These are phyloP conservation scores for Xylariaceae sp. DNA, from an alignment of 2,329 filamentous ascomycete species.

Conservation along the genomic window DNA sequence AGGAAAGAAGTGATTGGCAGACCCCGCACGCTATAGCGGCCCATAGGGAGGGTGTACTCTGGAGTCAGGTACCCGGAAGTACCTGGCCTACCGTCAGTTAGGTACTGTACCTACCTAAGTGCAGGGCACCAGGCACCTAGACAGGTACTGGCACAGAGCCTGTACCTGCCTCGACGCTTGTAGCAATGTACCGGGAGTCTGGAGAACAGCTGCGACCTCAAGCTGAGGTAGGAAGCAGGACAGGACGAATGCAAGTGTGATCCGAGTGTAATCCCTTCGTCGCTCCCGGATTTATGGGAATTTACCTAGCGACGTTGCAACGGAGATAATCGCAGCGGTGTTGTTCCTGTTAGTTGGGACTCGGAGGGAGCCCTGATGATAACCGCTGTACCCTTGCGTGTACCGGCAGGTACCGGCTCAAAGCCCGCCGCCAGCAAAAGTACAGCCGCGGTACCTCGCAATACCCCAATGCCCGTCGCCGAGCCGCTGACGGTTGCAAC, in stretches of 20 bases:
- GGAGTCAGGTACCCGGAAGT: background rate
- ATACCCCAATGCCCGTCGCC: background rate
- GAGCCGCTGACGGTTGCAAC: background rate
- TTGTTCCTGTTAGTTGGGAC: background rate
- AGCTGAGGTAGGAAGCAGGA: no score
- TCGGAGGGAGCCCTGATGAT: background rate
- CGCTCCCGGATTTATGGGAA: background rate
- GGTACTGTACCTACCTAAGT: background rate
- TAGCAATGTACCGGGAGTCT: no score
- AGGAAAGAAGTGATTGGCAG: background rate
- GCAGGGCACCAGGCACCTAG: background rate
- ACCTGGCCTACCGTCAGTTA: background rate
- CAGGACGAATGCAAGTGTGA: no score
- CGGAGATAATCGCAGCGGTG: background rate
- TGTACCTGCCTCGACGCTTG: no score
- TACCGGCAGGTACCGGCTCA: background rate
- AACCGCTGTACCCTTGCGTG: background rate
- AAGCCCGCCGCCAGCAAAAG: background rate
- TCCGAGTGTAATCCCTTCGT: no score
- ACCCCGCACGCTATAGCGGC: background rate
- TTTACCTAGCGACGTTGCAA: no score
- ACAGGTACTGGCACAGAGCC: background rate
- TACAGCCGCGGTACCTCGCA: background rate
- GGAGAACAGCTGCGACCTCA: no score
- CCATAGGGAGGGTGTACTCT: no score